Evolutionary conservation across 2,329 filamentous ascomycete genomes (phyloP).

Genomic region (Fonsecaea erecta): DNA sequence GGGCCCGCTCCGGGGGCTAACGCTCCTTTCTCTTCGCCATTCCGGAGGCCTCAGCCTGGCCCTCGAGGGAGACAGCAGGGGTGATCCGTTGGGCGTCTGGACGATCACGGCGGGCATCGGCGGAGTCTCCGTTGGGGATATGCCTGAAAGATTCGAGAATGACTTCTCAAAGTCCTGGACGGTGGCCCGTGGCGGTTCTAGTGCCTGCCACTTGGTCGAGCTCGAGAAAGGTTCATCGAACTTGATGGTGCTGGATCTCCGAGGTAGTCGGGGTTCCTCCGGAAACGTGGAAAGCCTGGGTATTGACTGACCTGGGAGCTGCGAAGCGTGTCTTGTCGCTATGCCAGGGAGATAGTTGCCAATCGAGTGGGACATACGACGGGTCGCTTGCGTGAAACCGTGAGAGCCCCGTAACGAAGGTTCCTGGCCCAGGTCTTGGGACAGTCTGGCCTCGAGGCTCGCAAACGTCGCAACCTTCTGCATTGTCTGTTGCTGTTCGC

Average conservation of each 20-base stretch:
- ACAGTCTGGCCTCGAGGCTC: constrained; percentile 28
- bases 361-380: constrained; percentile 29
- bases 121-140: constrained; percentile 20
- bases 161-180: constrained; percentile 13
- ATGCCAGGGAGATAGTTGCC: constrained; percentile 21
- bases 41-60: constrained; percentile 3
- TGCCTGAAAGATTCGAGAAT: constrained; percentile 1
- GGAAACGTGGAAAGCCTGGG: constrained; percentile 4
- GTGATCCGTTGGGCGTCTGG: constrained; percentile 3
- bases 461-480: constrained; percentile 26
- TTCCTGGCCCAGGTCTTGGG: constrained; percentile 24
- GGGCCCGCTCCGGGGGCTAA: constrained; percentile 12
- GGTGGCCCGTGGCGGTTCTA: constrained; percentile 5
- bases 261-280: background rate
- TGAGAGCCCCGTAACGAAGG: constrained; percentile 24
- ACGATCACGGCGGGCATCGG: constrained; percentile 9
- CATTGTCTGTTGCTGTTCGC: constrained; percentile 12
- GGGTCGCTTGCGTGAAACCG: constrained; percentile 22
- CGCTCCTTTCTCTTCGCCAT: constrained; percentile 11
- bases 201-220: constrained; percentile 11
- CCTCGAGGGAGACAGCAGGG: constrained; percentile 2
- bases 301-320: background rate
- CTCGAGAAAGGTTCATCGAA: constrained; percentile 29
- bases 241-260: constrained; percentile 26
- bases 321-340: constrained; percentile 6